Base-by-base conservation (phyloP, 2,329 filamentous ascomycete species). In the Incumbomyces delicatus region DNA sequence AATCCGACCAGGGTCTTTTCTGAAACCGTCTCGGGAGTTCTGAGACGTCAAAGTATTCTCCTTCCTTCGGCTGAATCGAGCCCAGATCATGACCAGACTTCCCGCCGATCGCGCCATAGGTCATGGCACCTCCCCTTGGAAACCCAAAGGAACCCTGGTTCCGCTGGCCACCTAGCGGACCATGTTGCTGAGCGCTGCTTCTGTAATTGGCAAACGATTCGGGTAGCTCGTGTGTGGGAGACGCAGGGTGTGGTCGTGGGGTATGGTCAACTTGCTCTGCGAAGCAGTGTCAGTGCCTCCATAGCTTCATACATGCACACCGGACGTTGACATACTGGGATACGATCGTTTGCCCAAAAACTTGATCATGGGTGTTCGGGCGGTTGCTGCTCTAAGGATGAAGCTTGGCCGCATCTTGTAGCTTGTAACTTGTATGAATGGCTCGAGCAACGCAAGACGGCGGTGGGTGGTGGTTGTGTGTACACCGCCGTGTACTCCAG, bases 11-110 rank as follows among this genome's bases (percentile, higher is more conserved):
- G 11, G 80, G 76, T 41, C 78, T 71, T 54, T 87, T 78, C 61
- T 82, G 80, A 77, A 95, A 98, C 59, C 90, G 80, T 53, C 73
- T 64, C 14, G 92, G 90, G 18, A 98, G 80, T 69, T 98, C 85
- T 57, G 80, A 85, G 58, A 88, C 80, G 67, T 96, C 92, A 63
- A 95, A 95, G 67, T 76, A 87, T 65, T 87, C 72, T 57, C 90
- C 90, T 60, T 79, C 68, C 50, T 76, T 75, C 32, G 89, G 76
- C 56, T 76, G 64, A 51, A 96, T 73, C 11, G 85, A 69, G 39
- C 90, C 89, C 10, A 95, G 74, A 32, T 81, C 71, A 50, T 78
- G 69, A 47, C 87, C 89, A 8, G 84, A 65, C 47, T 71, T 64
- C 58, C 78, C 77, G 54, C 86, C 86, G 51, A 72, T 64, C 44